These are phyloP conservation scores for Xylaria sp. DNA, from an alignment of 2,329 filamentous ascomycete species.

Conservation along the genomic window DNA sequence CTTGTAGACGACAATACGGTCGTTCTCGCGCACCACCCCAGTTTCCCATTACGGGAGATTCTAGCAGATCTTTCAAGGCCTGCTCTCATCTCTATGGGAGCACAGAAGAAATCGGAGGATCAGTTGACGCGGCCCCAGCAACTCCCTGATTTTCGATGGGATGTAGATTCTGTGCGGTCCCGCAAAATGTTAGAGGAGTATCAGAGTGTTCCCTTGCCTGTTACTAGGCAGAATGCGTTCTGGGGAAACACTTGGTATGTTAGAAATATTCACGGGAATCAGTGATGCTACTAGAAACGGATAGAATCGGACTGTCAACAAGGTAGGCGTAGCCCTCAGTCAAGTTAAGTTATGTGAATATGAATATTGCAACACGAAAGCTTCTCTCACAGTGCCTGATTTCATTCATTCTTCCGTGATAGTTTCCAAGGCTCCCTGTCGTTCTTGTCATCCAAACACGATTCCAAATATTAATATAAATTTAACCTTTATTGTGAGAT, in stretches of 20 bases:
- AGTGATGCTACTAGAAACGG: neutral
- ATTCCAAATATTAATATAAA: neutral
- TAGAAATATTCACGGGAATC: neutral
- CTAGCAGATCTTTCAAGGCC: conserved; percentile 37
- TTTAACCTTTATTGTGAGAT: neutral
- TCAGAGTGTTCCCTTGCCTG: neutral
- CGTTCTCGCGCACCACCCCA: conserved; percentile 26
- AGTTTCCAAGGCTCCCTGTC: neutral
- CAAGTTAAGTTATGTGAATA: neutral
- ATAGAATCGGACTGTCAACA: neutral
- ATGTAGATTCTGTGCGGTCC: conserved; percentile 26
- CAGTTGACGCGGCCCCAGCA: too few species aligned
- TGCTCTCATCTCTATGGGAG: conserved; percentile 30
- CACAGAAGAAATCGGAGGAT: neutral
- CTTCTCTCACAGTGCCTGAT: neutral
- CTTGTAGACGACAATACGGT: conserved; percentile 36
- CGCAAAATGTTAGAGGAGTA: conserved; percentile 34
- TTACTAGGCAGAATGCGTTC: neutral
- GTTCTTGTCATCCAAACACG: neutral
- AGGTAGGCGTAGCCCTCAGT: neutral
- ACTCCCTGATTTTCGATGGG: neutral
- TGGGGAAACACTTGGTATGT: conserved; percentile 24
- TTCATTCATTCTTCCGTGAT: neutral
- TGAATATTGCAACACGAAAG: neutral
- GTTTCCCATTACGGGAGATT: conserved; percentile 29